These are phyloP conservation scores for Lentinula guzmanii DNA, from an alignment of 768 basidiomycete genomes.

Conservation along the genomic window DNA sequence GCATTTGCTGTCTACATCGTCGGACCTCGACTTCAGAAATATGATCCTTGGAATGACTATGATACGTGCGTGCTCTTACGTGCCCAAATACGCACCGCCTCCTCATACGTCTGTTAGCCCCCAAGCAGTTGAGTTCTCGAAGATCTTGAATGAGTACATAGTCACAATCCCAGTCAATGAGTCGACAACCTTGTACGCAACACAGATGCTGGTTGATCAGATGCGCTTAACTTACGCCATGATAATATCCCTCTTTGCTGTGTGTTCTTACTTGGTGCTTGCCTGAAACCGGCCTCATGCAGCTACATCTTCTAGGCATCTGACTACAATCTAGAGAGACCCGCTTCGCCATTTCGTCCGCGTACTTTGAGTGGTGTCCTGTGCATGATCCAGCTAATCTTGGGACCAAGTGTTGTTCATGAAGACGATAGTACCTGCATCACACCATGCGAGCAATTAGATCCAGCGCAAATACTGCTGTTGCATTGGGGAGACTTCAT, in stretches of 20 bases:
- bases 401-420: slow-evolving; percentile 21
- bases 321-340: slow-evolving; percentile 11
- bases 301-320: slow-evolving; percentile 13
- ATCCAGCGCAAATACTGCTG: slow-evolving; percentile 43
- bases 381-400: slow-evolving; percentile 33
- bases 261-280: slow-evolving; percentile 14
- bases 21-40: slow-evolving; percentile 29
- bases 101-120: neutral
- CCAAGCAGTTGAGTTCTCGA: slow-evolving; percentile 10
- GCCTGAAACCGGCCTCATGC: neutral
- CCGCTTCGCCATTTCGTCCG: slow-evolving; percentile 33
- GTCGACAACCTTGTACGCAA: slow-evolving; percentile 11
- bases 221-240: slow-evolving; percentile 30
- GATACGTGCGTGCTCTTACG: neutral
- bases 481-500: slow-evolving; percentile 51
- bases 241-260: slow-evolving; percentile 36
- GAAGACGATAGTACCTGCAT: slow-evolving; percentile 10
- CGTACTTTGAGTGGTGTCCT: slow-evolving; percentile 39
- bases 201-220: slow-evolving; percentile 16
- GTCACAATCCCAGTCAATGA: slow-evolving; percentile 8
- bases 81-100: neutral
- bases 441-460: slow-evolving; percentile 21
- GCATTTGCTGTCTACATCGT: slow-evolving; percentile 53
- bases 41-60: slow-evolving; percentile 16
- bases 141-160: slow-evolving; percentile 14